These are phyloP conservation scores for Cornus controversa DNA, from an alignment of 148 eudicot genomes.

Conservation along the genomic window DNA sequence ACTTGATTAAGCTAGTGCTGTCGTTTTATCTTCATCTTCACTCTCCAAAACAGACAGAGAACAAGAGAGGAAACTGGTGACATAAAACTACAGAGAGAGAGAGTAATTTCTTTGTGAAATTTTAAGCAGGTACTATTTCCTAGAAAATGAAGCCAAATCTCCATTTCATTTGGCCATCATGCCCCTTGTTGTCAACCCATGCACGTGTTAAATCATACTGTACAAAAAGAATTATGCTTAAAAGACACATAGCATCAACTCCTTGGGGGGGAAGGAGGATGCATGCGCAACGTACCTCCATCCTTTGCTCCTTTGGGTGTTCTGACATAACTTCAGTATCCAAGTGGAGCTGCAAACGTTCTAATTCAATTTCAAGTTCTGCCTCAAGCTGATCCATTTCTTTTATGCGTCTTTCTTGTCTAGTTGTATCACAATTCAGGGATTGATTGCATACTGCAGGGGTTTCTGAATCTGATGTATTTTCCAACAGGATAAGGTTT, in stretches of 20 bases:
- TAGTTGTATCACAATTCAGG: slow-evolving; percentile 17
- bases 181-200: neutral
- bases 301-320: slow-evolving; percentile 3
- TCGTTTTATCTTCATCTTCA: neutral
- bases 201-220: neutral
- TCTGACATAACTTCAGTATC: slow-evolving; percentile 22
- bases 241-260: neutral
- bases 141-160: neutral
- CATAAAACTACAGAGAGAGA: neutral
- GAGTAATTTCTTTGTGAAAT: neutral
- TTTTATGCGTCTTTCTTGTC: slow-evolving; percentile 24
- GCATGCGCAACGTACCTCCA: slow-evolving; percentile 20
- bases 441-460: slow-evolving; percentile 20
- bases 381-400: slow-evolving; percentile 58
- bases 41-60: neutral
- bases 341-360: slow-evolving; percentile 39
- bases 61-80: neutral
- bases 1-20: neutral
- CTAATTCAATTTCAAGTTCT: slow-evolving; percentile 61
- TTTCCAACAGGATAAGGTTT: slow-evolving; percentile 13
- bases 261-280: neutral
- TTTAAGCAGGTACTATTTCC: neutral
- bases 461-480: slow-evolving; percentile 26
- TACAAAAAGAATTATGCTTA: neutral
- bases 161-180: neutral